Percentiles rank a stretch among this genome's conserved stretches.
Evolutionary conservation across 345 rosid species (phyloP).

Genomic region (Eucalyptus pauciflora): DNA sequence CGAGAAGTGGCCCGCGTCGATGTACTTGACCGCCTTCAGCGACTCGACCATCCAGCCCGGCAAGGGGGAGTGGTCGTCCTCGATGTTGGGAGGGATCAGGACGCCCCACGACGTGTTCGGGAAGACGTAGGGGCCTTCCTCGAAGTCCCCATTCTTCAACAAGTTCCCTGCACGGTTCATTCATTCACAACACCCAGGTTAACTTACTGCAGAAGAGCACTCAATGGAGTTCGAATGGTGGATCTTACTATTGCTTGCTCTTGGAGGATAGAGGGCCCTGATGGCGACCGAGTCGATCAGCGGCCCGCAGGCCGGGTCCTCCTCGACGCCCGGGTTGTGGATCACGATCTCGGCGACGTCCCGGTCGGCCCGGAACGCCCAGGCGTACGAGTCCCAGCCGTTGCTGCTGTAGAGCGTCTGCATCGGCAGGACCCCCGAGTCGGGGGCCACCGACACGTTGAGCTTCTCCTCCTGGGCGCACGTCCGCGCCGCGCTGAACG

Average conservation of each 20-base stretch:
- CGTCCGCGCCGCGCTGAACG: conserved; percentile 87
- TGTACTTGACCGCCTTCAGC: conserved; percentile 82
- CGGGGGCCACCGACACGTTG: conserved; percentile 64
- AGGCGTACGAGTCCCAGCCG: conserved; percentile 75
- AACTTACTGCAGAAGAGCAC: not conserved
- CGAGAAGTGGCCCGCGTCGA: conserved; percentile 50
- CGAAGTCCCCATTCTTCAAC: conserved; percentile 63
- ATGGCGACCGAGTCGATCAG: conserved; percentile 67
- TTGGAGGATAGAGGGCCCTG: conserved; percentile 47
- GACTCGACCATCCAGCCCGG: conserved; percentile 84
- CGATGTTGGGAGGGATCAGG: conserved; percentile 64
- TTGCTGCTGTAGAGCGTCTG: conserved; percentile 72
- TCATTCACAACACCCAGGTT: not conserved
- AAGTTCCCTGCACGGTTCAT: conserved; percentile 33
- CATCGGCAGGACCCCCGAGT: conserved; percentile 58
- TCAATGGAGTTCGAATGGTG: not conserved
- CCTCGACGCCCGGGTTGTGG: conserved; percentile 83
- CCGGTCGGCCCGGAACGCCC: conserved; percentile 51
- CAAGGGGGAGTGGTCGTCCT: conserved; percentile 70
- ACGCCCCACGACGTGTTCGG: conserved; percentile 72
- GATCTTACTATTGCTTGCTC: conserved; percentile 37
- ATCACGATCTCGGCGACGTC: conserved; percentile 32
- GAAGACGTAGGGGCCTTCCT: conserved; percentile 72
- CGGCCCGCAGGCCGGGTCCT: conserved; percentile 85
- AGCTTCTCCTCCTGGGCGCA: conserved; percentile 74